Conservation (phyloP, 495 filamentous ascomycete species). For the Penicillium macrosclerotiorum region DNA sequence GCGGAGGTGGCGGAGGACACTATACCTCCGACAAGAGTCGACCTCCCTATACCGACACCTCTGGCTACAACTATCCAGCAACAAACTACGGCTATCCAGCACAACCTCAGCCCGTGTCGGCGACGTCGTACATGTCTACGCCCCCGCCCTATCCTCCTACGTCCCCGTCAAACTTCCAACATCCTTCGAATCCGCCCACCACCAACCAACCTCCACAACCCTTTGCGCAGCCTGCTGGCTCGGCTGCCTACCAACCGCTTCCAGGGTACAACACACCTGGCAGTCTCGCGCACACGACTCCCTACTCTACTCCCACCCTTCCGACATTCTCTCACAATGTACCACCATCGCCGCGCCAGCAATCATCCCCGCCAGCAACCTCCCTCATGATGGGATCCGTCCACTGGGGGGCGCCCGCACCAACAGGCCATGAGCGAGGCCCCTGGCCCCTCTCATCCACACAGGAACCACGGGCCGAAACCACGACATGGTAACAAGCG, state of each 20-base stretch:
- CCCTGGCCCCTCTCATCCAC: constrained; percentile 46
- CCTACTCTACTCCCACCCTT: constrained; percentile 24
- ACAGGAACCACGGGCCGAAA: constrained; percentile 40
- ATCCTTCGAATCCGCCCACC: constrained; percentile 19
- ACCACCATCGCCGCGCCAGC: constrained; percentile 24
- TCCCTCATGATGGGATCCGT: constrained; percentile 57
- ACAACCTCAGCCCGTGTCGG: constrained; percentile 30
- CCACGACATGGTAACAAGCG: constrained; percentile 37
- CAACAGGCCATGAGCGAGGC: constrained; percentile 25
- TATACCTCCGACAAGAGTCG: constrained; percentile 33
- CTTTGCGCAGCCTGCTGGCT: constrained; percentile 29
- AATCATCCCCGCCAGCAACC: constrained; percentile 29
- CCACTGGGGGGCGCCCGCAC: constrained; percentile 54
- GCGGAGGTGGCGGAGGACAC: no score
- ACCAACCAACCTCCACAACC: constrained; percentile 23
- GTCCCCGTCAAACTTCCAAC: constrained; percentile 27
- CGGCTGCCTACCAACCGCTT: constrained; percentile 27
- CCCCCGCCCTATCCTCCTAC: constrained; percentile 29
- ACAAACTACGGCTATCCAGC: constrained; percentile 35
- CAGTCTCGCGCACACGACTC: constrained; percentile 19
- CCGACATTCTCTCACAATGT: constrained; percentile 25
- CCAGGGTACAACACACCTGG: constrained; percentile 27
- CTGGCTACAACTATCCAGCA: constrained; percentile 29
- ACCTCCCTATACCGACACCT: constrained; percentile 17
- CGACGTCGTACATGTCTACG: constrained; percentile 22